Conservation (phyloP, 257 asterid species). For the Solanum dulcamara region DNA sequence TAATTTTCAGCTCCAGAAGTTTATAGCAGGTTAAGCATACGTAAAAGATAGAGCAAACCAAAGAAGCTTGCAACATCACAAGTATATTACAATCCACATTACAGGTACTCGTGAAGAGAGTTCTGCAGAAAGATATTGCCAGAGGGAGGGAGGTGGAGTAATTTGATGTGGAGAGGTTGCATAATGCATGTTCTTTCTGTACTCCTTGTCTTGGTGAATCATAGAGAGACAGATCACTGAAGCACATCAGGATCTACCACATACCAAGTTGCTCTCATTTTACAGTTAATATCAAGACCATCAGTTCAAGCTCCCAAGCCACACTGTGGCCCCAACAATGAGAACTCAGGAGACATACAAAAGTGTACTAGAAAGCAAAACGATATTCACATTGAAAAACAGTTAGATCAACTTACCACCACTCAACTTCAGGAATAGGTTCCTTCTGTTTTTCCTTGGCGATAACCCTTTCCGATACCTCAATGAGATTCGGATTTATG, state of each 20-base stretch:
- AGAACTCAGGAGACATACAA: not conserved
- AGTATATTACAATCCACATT: not conserved
- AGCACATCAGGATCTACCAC: not conserved
- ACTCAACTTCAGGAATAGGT: conserved; percentile 83
- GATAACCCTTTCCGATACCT: conserved; percentile 75
- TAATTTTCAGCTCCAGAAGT: not conserved
- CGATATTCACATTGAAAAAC: not conserved
- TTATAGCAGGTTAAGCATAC: not conserved
- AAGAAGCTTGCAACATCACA: not conserved
- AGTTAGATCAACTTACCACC: conserved; percentile 62
- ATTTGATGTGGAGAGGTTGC: not conserved
- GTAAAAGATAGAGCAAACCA: not conserved
- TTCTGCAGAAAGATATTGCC: not conserved
- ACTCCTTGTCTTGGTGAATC: not conserved
- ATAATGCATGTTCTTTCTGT: not conserved
- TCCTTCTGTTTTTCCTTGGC: conserved; percentile 75
- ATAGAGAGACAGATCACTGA: not conserved
- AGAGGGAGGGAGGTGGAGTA: not conserved
- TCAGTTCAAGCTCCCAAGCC: not conserved
- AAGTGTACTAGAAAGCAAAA: not conserved
- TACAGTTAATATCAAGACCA: not conserved
- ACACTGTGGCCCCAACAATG: not conserved
- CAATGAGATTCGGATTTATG: conserved; percentile 90
- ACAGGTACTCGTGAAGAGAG: not conserved
- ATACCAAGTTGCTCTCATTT: not conserved